Evolutionary conservation across 176 grass and related monocot species (phyloP), one percentile per base, ranked within the genome.

Genomic region (Zoysia pacifica): DNA sequence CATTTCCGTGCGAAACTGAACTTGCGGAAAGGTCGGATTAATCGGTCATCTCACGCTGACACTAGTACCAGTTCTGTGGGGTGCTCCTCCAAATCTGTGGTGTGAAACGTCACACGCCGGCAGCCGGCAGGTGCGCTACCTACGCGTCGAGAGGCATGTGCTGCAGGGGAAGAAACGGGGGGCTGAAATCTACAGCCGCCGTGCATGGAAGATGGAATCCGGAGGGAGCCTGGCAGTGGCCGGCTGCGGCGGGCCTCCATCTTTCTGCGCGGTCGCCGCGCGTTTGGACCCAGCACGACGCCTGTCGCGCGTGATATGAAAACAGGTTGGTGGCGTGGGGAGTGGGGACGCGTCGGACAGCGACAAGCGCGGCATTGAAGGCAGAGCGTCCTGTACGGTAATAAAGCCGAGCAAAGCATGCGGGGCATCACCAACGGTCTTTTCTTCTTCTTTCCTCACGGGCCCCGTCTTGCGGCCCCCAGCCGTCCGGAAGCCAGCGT

Each of bases 251-350:
- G 43, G 45, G 45, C 45, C 45, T 7, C 45, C 45, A 28, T 28
- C 28, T 28, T 28, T 28, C 28, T 28, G 28, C 28, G 28, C 28
- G 28, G 28, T 28, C 28, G 28, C 28, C 28, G 28, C 45, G 45
- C 45, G 8, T 47, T 47, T 4, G 45, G 14, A 1, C 52, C 13
- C 52, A 3, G 1, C 53, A 59, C 56, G 56, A 59, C 56, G 56
- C 6, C 7, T 59, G 56, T 59, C 61, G 61, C 64, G 61, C 28
- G 42, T 70, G 11, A 70, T 35, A 51, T 5, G n/a, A 9, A 67
- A 47, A 72, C 47, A 5, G 64, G 58, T 78, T 20, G 86, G 80
- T 88, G 62, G 52, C 50, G 64, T 28, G 28, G 28, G 28, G 28
- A 28, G 28, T 28, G 28, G 79, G 48, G 38, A 13, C 9, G 49